phyloP scores from a whole-genome alignment of 768 basidiomycete species.

The Asterophora parasitica region DNA sequence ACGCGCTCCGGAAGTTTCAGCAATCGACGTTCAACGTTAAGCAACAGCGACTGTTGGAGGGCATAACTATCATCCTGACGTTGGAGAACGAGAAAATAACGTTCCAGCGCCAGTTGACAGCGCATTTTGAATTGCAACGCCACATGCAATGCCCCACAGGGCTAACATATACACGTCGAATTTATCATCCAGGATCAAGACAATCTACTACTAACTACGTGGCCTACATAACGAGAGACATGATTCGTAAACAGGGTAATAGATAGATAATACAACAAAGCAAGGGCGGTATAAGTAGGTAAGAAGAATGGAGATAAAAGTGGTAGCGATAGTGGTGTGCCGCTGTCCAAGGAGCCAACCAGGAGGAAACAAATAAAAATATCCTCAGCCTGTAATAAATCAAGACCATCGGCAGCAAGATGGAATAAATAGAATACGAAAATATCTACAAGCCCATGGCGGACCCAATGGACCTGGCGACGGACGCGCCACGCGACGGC shows the following conservation, averaged over 20 bases:
- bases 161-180: background rate
- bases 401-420: background rate
- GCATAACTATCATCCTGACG: conserved; percentile 25
- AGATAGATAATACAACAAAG: conserved; percentile 3
- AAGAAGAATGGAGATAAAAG: too few species aligned
- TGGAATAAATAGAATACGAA: background rate
- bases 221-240: conserved; percentile 6
- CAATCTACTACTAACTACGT: background rate
- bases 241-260: background rate
- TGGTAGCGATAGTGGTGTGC: conserved; percentile 1
- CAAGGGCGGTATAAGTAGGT: conserved; percentile 3
- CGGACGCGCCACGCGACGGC: conserved; percentile 28
- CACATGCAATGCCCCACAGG: background rate
- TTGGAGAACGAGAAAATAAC: conserved; percentile 25
- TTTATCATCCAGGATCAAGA: conserved; percentile 4
- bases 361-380: conserved; percentile 1
- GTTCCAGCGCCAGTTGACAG: conserved; percentile 17
- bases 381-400: conserved; percentile 13
- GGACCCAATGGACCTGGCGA: conserved; percentile 43
- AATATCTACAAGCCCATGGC: conserved; percentile 31
- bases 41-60: conserved; percentile 23
- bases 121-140: conserved; percentile 16
- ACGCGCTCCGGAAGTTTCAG: conserved; percentile 19
- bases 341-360: conserved; percentile 1
- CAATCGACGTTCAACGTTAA: conserved; percentile 24